Conservation (phyloP, 768 basidiomycete species). For the Pseudohyphozyma bogoriensis region DNA sequence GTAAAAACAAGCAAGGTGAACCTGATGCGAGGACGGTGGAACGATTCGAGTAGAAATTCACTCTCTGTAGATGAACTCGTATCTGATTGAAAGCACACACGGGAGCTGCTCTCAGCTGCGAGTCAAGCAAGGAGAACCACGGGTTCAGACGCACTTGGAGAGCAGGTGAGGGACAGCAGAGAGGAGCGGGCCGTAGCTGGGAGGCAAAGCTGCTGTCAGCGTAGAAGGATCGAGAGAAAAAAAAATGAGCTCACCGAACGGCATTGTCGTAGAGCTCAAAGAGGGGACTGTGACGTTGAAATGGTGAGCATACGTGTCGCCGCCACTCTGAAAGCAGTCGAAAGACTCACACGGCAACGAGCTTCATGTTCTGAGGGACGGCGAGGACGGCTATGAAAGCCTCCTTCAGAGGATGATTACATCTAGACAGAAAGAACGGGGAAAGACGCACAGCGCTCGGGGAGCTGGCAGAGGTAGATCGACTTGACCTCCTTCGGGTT, state of each 20-base stretch:
- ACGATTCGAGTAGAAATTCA: no score
- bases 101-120: not conserved
- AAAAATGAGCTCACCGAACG: conserved; percentile 50
- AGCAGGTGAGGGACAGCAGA: conserved; percentile 87
- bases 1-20: no score
- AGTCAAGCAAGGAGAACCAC: conserved; percentile 39
- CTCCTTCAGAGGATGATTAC: no score
- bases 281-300: conserved; percentile 46
- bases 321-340: not conserved
- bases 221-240: not conserved
- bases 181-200: conserved; percentile 79
- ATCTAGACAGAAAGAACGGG: not conserved
- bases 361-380: conserved; percentile 97
- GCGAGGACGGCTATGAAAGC: conserved; percentile 74
- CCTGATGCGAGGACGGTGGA: no score
- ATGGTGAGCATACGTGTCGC: not conserved
- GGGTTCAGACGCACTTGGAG: conserved; percentile 70
- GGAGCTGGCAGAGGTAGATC: conserved; percentile 88
- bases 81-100: not conserved
- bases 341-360: conserved; percentile 61
- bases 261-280: conserved; percentile 98
- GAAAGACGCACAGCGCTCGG: conserved; percentile 65
- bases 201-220: not conserved
- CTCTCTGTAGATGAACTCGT: not conserved
- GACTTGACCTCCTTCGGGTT: conserved; percentile 99